A percentile compares a stretch with the other conserved stretches of the same genome.
Evolutionary conservation across 306 rosid species (phyloP).

Genomic region (Mimosa pudica): DNA sequence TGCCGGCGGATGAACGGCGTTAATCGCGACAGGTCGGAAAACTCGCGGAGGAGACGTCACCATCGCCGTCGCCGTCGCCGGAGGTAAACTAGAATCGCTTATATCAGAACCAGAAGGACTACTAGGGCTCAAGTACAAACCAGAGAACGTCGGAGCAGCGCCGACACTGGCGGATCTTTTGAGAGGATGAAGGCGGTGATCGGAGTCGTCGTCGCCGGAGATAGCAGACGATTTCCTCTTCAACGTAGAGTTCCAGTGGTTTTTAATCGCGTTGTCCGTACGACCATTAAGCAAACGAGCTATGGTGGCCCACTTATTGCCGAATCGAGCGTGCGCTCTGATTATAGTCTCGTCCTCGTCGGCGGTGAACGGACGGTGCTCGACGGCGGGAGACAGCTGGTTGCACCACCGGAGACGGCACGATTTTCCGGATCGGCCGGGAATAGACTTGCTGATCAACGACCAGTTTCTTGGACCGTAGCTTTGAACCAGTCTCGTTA

Average conservation of each 20-base stretch:
- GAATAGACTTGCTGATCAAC: constrained; percentile 75
- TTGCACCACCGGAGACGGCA: constrained; percentile 93
- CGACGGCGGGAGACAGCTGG: constrained; percentile 85
- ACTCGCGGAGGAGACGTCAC: constrained; percentile 35
- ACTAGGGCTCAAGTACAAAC: constrained; percentile 49
- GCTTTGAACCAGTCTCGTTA: constrained; percentile 57
- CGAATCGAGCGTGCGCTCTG: constrained; percentile 63
- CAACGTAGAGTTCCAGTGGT: constrained; percentile 91
- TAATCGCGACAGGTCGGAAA: constrained; percentile 28
- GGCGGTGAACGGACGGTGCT: constrained; percentile 67
- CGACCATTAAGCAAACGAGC: constrained; percentile 80
- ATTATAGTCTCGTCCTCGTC: constrained; percentile 69
- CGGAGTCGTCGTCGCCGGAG: constrained; percentile 38
- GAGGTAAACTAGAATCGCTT: constrained; percentile 65
- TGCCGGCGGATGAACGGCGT: constrained; percentile 30
- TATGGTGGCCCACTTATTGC: constrained; percentile 91
- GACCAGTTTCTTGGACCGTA: constrained; percentile 83
- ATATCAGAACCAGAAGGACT: constrained; percentile 76
- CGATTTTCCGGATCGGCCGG: constrained; percentile 83
- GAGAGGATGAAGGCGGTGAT: constrained; percentile 44
- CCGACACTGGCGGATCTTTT: constrained; percentile 78
- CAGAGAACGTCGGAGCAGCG: constrained; percentile 38
- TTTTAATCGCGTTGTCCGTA: constrained; percentile 85
- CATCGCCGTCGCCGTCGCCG: too few species aligned
- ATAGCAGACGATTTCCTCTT: constrained; percentile 69